Evolutionary conservation across 805 yeast genomes (phyloP).

Genomic region (Yamadazyma phyllophila): DNA sequence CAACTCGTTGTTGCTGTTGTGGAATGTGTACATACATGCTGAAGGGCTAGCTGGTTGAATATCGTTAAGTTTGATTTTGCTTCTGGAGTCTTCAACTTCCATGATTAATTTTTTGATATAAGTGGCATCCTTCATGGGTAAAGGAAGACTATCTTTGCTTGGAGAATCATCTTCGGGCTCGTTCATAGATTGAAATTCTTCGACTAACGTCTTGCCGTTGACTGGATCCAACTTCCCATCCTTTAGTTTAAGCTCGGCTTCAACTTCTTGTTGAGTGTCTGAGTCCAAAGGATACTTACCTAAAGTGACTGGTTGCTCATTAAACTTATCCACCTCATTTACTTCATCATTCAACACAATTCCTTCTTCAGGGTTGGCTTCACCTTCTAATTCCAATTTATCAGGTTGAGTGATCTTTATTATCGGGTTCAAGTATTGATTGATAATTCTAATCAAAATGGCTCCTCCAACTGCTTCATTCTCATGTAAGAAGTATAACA

Average conservation of each 20-base stretch:
- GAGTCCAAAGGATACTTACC: constrained; percentile 87
- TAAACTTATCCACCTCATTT: constrained; percentile 57
- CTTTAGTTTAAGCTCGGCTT: constrained; percentile 74
- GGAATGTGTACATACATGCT: constrained; percentile 97
- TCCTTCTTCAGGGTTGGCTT: constrained; percentile 52
- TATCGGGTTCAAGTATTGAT: constrained; percentile 69
- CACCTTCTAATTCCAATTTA: constrained; percentile 42
- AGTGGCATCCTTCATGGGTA: constrained; percentile 77
- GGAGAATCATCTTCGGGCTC: constrained; percentile 68
- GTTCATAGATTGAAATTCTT: constrained; percentile 44
- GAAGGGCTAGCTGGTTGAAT: constrained; percentile 84
- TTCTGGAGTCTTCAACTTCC: constrained; percentile 78
- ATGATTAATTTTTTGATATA: constrained; percentile 80
- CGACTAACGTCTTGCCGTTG: constrained; percentile 35
- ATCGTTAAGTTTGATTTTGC: constrained; percentile 59
- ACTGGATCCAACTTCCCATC: constrained; percentile 44
- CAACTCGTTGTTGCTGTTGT: constrained; percentile 86
- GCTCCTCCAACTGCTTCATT: constrained; percentile 92
- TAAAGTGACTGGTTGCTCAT: constrained; percentile 69
- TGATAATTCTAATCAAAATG: constrained; percentile 77
- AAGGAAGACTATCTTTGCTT: constrained; percentile 68
- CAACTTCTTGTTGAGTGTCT: constrained; percentile 80
- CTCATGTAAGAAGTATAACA: constrained; percentile 84
- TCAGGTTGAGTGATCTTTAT: constrained; percentile 44
- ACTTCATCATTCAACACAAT: constrained; percentile 44